Percentiles rank a stretch among this genome's conserved stretches.
Evolutionary conservation across 495 filamentous ascomycete genomes (phyloP).

Genomic region (Rusavskia elegans): DNA sequence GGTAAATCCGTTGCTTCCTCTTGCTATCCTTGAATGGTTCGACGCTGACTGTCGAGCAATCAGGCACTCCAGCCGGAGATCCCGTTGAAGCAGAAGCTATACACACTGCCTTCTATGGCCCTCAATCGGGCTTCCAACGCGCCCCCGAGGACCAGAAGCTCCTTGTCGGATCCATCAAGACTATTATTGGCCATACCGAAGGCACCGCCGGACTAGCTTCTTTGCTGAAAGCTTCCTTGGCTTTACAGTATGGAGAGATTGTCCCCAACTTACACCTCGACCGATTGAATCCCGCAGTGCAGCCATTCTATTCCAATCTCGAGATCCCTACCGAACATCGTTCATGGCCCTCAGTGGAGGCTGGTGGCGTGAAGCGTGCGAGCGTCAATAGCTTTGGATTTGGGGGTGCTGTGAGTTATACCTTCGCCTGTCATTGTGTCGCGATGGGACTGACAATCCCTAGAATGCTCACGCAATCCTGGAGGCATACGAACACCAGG

Average conservation of each 20-base stretch:
- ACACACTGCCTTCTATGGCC: background rate
- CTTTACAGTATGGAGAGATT: constrained; percentile 29
- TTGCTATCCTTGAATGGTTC: no score
- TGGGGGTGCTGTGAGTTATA: no score
- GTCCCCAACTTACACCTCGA: constrained; percentile 18
- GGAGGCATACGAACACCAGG: constrained; percentile 16
- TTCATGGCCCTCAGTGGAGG: background rate
- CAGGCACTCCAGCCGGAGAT: constrained; percentile 1
- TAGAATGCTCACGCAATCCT: constrained; percentile 42
- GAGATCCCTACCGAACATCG: background rate
- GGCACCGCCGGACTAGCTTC: constrained; percentile 40
- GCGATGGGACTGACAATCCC: background rate
- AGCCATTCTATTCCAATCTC: background rate
- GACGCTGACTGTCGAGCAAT: no score
- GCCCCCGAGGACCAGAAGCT: no score
- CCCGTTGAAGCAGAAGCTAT: background rate
- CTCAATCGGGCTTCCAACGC: no score
- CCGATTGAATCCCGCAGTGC: background rate
- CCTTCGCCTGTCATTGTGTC: no score
- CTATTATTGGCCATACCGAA: constrained; percentile 32
- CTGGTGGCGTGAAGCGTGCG: no score
- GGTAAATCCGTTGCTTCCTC: no score
- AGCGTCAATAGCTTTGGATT: no score
- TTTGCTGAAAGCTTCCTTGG: constrained; percentile 34
- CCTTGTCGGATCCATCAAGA: constrained; percentile 23